These are phyloP conservation scores for Bonia amplexicaulis DNA, from an alignment of 176 grass and related monocot genomes.

Conservation along the genomic window DNA sequence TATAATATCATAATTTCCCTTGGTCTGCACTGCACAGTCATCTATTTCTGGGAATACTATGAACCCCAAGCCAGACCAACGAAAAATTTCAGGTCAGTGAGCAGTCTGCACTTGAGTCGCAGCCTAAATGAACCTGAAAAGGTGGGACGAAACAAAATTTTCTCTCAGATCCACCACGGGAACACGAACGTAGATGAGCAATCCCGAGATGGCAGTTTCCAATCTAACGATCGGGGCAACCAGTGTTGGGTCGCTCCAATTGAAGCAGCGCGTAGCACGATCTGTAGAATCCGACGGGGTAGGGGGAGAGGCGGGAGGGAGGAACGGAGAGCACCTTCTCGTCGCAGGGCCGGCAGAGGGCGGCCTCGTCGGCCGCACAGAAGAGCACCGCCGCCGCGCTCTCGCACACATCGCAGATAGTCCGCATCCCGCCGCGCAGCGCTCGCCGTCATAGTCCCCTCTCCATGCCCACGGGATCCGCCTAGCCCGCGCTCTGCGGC, in stretches of 20 bases:
- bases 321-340: slow-evolving; percentile 51
- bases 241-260: neutral
- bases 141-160: neutral
- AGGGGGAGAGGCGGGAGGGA: neutral
- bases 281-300: neutral
- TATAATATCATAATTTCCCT: neutral
- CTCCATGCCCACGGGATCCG: slow-evolving; percentile 3
- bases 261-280: neutral
- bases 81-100: neutral
- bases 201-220: neutral
- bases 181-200: neutral
- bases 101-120: neutral
- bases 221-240: neutral
- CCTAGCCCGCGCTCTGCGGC: neutral
- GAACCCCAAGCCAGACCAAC: neutral
- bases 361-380: slow-evolving; percentile 94
- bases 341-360: slow-evolving; percentile 86
- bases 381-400: slow-evolving; percentile 84
- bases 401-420: slow-evolving; percentile 98
- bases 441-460: slow-evolving; percentile 20
- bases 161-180: neutral
- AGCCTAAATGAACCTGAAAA: neutral
- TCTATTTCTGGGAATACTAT: neutral
- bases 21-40: neutral
- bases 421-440: slow-evolving; percentile 60